Base-by-base conservation (phyloP, 768 basidiomycete genomes). In the Hydnomerulius pinastri region DNA sequence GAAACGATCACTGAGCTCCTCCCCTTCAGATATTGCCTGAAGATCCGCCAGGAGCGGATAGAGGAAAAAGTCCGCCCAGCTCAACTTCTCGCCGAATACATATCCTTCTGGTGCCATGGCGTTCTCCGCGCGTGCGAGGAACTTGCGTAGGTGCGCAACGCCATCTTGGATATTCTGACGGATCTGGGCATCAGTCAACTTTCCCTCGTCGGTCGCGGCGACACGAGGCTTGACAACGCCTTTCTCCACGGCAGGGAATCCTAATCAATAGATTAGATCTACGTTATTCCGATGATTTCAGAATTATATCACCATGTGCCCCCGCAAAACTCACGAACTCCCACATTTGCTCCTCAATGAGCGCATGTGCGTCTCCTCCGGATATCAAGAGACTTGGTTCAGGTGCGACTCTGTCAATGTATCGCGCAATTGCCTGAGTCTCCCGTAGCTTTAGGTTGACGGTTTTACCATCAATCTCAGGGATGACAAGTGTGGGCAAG, bases 1-100 rank as follows among this genome's bases (percentile, higher is more conserved):
- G 25, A 68, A 43, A 4, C 66, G 62, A 3, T 57, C 56, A 4
- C 58, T 62, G 13, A 68, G 37, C 36, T 66, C 4, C 13, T 59
- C 60, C 12, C 61, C 50, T 23, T 68, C 67, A 0, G 67, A 64
- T 3, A 55, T 59, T 4, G 68, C 62, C 29, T 37, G 50, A 5
- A 68, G 56, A 29, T 68, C 67, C 24, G 67, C 68, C 37, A 68
- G 48, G 2, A 70, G 62, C 3, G 67, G 62, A 35, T 47, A 70
- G 11, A 68, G 59, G 59, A 70, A 70, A 43, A 70, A 66, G 51
- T 68, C 67, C 12, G 68, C 67, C 67, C 67, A 68, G 5, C 48
- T 60, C 38, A 63, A n/a, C 32, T 57, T 51, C 11, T 54, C 50
- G 5, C 66, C 67, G 48, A 69, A 70, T 2, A 62, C 47, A 21